Evolutionary conservation across 2,329 filamentous ascomycete species (phyloP).

Genomic region (Coniella vitis): DNA sequence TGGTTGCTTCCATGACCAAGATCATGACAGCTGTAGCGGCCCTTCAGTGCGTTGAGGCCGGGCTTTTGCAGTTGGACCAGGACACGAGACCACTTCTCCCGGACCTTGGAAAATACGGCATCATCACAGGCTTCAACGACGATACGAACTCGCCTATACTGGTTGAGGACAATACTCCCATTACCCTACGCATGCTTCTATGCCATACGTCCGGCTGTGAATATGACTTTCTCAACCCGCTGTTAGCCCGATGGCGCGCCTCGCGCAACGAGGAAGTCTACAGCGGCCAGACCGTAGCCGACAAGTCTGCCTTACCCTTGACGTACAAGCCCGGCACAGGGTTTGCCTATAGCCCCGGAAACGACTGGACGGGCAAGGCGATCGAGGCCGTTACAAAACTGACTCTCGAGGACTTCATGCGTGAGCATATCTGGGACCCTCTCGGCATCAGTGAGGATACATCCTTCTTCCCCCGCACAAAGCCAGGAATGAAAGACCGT

Average conservation of each 20-base stretch:
- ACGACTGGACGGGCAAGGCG: constrained; percentile 26
- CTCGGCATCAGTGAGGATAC: constrained; percentile 17
- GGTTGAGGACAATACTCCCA: constrained; percentile 22
- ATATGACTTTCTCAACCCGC: constrained; percentile 31
- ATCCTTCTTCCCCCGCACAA: constrained; percentile 23
- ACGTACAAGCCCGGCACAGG: constrained; percentile 23
- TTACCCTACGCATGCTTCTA: constrained; percentile 40
- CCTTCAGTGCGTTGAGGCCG: constrained; percentile 34
- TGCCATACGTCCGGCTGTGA: constrained; percentile 37
- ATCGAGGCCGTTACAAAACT: constrained; percentile 20
- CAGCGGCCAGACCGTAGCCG: constrained; percentile 13
- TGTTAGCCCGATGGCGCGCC: constrained; percentile 19
- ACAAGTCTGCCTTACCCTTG: constrained; percentile 21
- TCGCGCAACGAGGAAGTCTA: constrained; percentile 20
- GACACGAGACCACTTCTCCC: constrained; percentile 34
- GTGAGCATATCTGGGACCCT: constrained; percentile 16
- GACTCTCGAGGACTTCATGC: constrained; percentile 21
- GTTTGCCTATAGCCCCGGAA: constrained; percentile 24
- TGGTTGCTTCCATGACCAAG: constrained; percentile 33
- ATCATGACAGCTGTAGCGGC: constrained; percentile 30
- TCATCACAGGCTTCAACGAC: constrained; percentile 35
- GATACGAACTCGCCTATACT: constrained; percentile 27
- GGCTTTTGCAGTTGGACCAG: constrained; percentile 28
- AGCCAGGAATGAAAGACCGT: constrained; percentile 17
- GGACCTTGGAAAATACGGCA: constrained; percentile 33